Base-by-base conservation (phyloP, 1,284 basidiomycete species). In the Pseudozyma thailandica region DNA sequence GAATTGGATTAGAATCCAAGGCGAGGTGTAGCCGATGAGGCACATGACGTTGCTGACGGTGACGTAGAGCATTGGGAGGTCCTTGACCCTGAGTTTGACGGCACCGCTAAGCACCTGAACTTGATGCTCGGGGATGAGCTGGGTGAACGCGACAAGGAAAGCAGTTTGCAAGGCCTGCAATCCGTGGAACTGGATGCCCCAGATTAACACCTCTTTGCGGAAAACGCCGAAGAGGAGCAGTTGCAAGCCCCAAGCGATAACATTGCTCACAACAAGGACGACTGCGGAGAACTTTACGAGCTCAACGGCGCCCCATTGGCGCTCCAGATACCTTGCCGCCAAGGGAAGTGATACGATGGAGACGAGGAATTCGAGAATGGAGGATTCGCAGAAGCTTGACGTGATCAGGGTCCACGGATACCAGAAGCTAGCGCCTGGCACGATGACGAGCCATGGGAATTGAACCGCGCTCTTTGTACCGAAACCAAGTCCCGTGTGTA, bases 61-160 rank as follows among this genome's bases (percentile, higher is more conserved):
- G 62, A 98, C 88, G 83, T 97, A 94, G 30, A 91, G 88, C 89
- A 98, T 97, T 15, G 96, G 96, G 30, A 98, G 84, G 10, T 88
- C 89, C 92, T 97, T 98, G 74, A 98, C 94, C 48, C 92, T 88
- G 45, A 91, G 87, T 82, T 90, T 93, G 74, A 96, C 81, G 30
- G 92, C 85, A 35, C 94, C 93, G 31, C 56, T 50, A 71, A 98
- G 87, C 15, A 98, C 80, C 82, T 98, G 95, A 6, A 98, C 90
- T 83, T 97, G 94, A 78, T 98, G 94, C 83, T 98, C 95, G 25
- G 96, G 95, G 73, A 98, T 97, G 56, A 96, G 85, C 83, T 98
- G 95, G 2, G 94, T 97, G 84, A 97, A 96, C 10, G 94, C 95
- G 52, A 98, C 95, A 35, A 98, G 87, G 71, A 95, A 88, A 4